Evolutionary conservation across 768 basidiomycete genomes (phyloP).

Genomic region (Tylopilus sp.): DNA sequence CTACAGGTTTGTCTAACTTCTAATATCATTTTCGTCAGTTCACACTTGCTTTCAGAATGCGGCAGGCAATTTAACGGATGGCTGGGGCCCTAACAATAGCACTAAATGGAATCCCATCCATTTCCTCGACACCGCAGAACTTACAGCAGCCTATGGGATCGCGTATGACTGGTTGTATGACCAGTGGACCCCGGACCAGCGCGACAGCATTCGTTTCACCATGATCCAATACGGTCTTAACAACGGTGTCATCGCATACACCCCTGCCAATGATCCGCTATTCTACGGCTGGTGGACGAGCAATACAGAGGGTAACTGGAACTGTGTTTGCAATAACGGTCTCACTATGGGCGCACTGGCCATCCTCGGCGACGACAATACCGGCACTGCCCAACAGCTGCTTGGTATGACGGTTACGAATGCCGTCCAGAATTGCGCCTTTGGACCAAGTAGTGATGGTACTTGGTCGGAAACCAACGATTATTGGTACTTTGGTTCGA

Average conservation of each 20-base stretch:
- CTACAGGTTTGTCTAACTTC: conserved; percentile 56
- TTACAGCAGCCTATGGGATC: conserved; percentile 83
- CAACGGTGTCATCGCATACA: conserved; percentile 57
- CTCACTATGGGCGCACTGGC: conserved; percentile 87
- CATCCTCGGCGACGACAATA: conserved; percentile 79
- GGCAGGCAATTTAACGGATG: conserved; percentile 59
- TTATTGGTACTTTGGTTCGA: conserved; percentile 95
- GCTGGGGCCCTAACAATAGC: conserved; percentile 61
- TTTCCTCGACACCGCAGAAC: conserved; percentile 92
- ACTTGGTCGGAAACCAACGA: conserved; percentile 93
- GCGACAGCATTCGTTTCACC: conserved; percentile 59
- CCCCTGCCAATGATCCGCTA: conserved; percentile 31
- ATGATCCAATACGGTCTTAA: conserved; percentile 77
- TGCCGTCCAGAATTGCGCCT: conserved; percentile 73
- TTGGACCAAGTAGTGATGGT: conserved; percentile 64
- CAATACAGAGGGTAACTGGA: conserved; percentile 89
- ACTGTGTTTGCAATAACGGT: conserved; percentile 93
- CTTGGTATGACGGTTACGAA: conserved; percentile 69
- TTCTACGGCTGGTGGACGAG: conserved; percentile 76
- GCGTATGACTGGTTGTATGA: conserved; percentile 98
- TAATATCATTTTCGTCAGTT: neutral
- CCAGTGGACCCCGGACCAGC: conserved; percentile 72
- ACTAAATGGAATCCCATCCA: conserved; percentile 85
- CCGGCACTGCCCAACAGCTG: conserved; percentile 63
- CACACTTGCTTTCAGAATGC: conserved; percentile 48